Conservation (phyloP, 1,139 yeast species). For the Zygoascus sp. region DNA sequence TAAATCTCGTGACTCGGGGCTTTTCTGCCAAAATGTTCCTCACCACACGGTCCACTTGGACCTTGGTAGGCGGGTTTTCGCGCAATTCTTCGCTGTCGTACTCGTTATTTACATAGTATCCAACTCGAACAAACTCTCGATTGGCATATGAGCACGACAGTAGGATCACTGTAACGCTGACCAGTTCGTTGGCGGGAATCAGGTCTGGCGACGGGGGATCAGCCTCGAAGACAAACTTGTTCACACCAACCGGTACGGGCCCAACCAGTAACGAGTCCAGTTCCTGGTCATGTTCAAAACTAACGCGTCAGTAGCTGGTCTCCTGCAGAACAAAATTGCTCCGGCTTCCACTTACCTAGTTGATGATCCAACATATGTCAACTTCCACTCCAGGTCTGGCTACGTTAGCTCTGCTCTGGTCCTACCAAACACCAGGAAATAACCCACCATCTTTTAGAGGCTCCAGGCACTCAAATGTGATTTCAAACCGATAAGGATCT, state of each 20-base stretch:
- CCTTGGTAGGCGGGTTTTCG: conserved; percentile 90
- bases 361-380: conserved; percentile 94
- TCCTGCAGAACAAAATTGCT: neutral
- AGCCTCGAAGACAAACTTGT: conserved; percentile 86
- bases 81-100: conserved; percentile 89
- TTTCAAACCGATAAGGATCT: conserved; percentile 93
- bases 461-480: conserved; percentile 94
- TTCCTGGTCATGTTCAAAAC: conserved; percentile 90
- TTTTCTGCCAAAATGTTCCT: conserved; percentile 94
- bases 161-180: conserved; percentile 88
- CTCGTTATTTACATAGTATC: conserved; percentile 95
- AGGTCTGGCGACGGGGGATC: conserved; percentile 96
- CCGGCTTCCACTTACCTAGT: conserved; percentile 46
- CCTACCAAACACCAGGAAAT: neutral
- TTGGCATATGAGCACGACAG: conserved; percentile 91
- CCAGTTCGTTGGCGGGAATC: conserved; percentile 93
- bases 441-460: conserved; percentile 63
- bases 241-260: conserved; percentile 96
- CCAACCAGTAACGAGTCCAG: conserved; percentile 93
- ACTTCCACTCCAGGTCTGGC: conserved; percentile 92
- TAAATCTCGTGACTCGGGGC: conserved; percentile 94
- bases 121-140: conserved; percentile 92
- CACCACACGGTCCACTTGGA: conserved; percentile 90
- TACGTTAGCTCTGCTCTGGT: neutral
- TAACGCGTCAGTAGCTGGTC: conserved; percentile 11